phyloP scores from a whole-genome alignment of 352 stramenopile species.

The Pythium diclinum region DNA sequence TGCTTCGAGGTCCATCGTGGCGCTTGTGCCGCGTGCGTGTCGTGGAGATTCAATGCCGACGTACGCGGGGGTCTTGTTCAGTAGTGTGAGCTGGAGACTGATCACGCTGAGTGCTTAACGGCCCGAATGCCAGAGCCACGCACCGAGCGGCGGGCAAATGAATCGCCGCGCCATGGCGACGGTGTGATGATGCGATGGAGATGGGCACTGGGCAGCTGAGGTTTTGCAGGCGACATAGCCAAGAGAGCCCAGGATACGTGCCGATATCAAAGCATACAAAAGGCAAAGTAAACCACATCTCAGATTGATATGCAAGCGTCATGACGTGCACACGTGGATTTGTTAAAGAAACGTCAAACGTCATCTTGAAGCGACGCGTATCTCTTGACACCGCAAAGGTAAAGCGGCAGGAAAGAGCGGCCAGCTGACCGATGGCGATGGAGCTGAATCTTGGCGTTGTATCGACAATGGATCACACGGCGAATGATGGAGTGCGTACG shows the following conservation, averaged over 20 bases:
- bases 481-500: not conserved
- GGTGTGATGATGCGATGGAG: not conserved
- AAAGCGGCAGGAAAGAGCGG: not conserved
- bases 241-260: conserved; percentile 9
- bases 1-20: conserved; percentile 38
- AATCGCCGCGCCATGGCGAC: not conserved
- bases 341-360: conserved; percentile 8
- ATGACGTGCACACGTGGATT: conserved; percentile 10
- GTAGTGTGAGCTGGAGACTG: conserved; percentile 4
- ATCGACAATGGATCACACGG: not conserved
- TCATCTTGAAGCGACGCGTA: conserved; percentile 27
- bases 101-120: not conserved
- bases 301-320: conserved; percentile 12
- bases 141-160: not conserved
- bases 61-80: not conserved
- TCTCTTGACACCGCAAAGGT: conserved; percentile 17
- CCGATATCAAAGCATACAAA: conserved; percentile 3
- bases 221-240: conserved; percentile 10
- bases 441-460: not conserved
- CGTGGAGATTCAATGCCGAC: not conserved
- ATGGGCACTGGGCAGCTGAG: conserved; percentile 11
- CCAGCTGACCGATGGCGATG: not conserved
- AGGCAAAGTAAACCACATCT: not conserved
- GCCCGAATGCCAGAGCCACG: not conserved
- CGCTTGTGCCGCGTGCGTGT: not conserved